Base-by-base conservation (phyloP, 140 eudicot species). In the Anethum foeniculum region DNA sequence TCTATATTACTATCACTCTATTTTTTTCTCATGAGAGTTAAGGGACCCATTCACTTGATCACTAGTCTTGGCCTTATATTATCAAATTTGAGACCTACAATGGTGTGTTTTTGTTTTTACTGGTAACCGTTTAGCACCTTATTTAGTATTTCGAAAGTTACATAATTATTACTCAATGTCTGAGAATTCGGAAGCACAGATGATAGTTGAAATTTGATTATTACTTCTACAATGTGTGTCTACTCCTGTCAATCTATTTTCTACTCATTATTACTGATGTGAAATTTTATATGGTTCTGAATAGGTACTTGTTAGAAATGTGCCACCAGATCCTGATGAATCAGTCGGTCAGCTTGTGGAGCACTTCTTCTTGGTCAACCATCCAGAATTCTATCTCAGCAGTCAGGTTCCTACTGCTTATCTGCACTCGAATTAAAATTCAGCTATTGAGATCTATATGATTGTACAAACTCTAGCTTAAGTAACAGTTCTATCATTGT, bases 311-410 rank as follows among this genome's bases (percentile, higher is more conserved):
- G 97, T 93, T 46, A 84, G 86, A 85, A 93, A 93, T 83, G 96
- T 93, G 69, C 97, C 97, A 23, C 90, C 94, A 75, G 97, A 93
- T 71, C 91, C 92, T 51, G 96, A 93, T 80, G 97, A 93, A 89
- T 86, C 96, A 19, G 92, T 91, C 49, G 69, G 81, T 78, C 91
- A 93, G 80, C 90, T 85, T 32, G 97, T 93, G 86, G 96, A 93
- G 89, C 97, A 93, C 51, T 93, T 93, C 77, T 93, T 93, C 81
- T 81, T 89, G 58, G 97, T 89, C 88, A 93, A 90, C 91, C 97
- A 93, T 86, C 96, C 94, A n/a, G 92, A 93, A 82, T 85, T 89
- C 28, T 93, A 90, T 85, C 89, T 93, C 77, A 89, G 89, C 79
- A 90, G 85, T 84, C 97, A 93, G 97, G 97, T 93, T 71, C 9